phyloP scores from a whole-genome alignment of 2,329 filamentous ascomycete species.

The Fusarium subglutinans region DNA sequence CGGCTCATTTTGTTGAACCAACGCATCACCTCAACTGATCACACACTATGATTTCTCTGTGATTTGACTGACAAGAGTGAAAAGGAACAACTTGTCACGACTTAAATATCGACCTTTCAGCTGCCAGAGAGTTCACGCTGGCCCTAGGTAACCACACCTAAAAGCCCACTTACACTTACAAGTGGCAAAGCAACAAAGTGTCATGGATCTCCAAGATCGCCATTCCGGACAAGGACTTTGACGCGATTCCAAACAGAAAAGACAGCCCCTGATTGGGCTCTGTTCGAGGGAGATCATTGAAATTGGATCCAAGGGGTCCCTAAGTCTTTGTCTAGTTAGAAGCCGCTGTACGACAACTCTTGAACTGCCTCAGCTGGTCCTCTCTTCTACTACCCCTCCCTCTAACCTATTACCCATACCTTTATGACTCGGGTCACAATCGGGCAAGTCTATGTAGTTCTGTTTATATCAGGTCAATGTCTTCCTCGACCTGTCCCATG shows the following conservation, averaged over 20 bases:
- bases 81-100: background rate
- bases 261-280: constrained; percentile 8
- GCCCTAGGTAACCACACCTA: constrained; percentile 7
- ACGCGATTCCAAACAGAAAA: background rate
- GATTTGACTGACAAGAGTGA: background rate
- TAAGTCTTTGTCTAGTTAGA: constrained; percentile 14
- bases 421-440: background rate
- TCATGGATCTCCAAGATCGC: constrained; percentile 22
- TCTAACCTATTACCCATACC: background rate
- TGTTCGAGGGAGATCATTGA: background rate
- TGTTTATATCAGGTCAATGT: background rate
- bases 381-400: constrained; percentile 1
- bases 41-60: background rate
- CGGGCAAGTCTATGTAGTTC: background rate
- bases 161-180: constrained; percentile 4
- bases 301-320: background rate
- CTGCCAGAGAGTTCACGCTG: background rate
- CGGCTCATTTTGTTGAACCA: constrained; percentile 10
- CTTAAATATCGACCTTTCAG: background rate
- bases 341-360: constrained; percentile 9
- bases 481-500: background rate
- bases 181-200: constrained; percentile 30
- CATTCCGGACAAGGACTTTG: constrained; percentile 8
- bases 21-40: background rate
- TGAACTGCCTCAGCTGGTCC: background rate